Base-by-base conservation (phyloP, 2,329 filamentous ascomycete genomes). In the Fusarium piperis region DNA sequence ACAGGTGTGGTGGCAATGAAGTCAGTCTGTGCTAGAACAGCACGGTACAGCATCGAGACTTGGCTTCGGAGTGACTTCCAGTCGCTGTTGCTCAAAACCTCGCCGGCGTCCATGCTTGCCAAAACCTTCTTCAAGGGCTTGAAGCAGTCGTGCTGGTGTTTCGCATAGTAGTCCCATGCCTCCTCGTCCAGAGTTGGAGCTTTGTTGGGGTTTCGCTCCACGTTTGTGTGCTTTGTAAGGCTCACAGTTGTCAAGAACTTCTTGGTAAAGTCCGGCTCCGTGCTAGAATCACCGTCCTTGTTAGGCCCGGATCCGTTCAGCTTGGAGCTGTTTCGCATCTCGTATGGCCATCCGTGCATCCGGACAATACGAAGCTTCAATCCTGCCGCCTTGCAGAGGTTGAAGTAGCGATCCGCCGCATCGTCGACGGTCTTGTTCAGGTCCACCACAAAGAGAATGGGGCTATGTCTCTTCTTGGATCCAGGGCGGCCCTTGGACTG, bases 351-450 rank as follows among this genome's bases (percentile, higher is more conserved):
- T 0, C 82, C 79, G 44, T 83, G 78, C 80, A 85, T 82, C 4
- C 83, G 76, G 9, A 85, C 77, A 6, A 84, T 78, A 2, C 73
- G 75, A 30, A 81, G 55, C 2, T 76, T 69, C 1, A 85, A 65
- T 0, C 82, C 81, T 0, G 80, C 79, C 1, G 76, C 76, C 16
- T 78, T 77, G 61, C 81, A 81, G 1, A 85, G 74, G 3, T 68
- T 73, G 16, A 78, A 76, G n/a, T 85, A 83, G 7, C 84, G 80
- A 59, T 81, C 79, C 0, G 83, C 84, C 0, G 83, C 82, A 51
- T 86, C 84, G 38, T 86, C 83, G 0, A 84, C 80, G 0, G 85
- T 83, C 46, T 84, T 81, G 71, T 86, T 86, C 59, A 86, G 82
- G 59, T 86, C 85, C 2, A 86, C 77, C 0, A 86, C 72, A 55